These are phyloP conservation scores for Hygrocybe coccinea DNA, from an alignment of 768 basidiomycete genomes.

Conservation along the genomic window DNA sequence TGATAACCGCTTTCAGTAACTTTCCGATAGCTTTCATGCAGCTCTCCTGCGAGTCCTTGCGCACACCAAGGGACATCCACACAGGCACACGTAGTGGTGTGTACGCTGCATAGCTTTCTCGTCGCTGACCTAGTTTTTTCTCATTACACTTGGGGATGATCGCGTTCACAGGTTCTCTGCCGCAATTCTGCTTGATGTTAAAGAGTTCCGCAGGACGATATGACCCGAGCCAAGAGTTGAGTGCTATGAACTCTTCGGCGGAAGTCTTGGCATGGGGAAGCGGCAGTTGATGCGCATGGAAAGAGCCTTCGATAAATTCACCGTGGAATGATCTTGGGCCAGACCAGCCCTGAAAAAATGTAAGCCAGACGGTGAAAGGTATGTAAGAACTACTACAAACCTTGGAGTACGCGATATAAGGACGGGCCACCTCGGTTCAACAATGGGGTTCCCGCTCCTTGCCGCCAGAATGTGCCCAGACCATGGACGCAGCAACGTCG, in stretches of 20 bases:
- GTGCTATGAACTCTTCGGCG: conserved; percentile 52
- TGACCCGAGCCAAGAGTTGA: conserved; percentile 70
- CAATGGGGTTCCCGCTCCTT: conserved; percentile 66
- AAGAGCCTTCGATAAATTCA: conserved; percentile 76
- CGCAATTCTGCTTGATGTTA: conserved; percentile 38
- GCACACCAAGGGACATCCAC: conserved; percentile 53
- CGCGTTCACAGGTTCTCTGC: conserved; percentile 48
- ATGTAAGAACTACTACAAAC: background rate
- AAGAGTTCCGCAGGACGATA: conserved; percentile 71
- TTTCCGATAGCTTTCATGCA: conserved; percentile 71
- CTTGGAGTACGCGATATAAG: conserved; percentile 85
- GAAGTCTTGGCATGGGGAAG: conserved; percentile 67
- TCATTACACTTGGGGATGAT: conserved; percentile 51
- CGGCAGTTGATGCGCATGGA: conserved; percentile 85
- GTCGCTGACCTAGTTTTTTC: conserved; percentile 65
- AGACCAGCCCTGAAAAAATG: conserved; percentile 43
- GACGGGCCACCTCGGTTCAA: conserved; percentile 90
- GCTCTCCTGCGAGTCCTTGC: conserved; percentile 58
- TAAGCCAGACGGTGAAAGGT: background rate
- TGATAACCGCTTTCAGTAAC: conserved; percentile 53
- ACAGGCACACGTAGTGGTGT: conserved; percentile 57
- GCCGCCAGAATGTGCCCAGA: conserved; percentile 78
- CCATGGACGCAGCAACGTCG: conserved; percentile 75
- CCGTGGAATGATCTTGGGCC: conserved; percentile 64
- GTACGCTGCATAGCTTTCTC: conserved; percentile 63